Evolutionary conservation across 768 basidiomycete species (phyloP), one percentile per base, ranked within the genome.

Genomic region (Panellus pusillus): DNA sequence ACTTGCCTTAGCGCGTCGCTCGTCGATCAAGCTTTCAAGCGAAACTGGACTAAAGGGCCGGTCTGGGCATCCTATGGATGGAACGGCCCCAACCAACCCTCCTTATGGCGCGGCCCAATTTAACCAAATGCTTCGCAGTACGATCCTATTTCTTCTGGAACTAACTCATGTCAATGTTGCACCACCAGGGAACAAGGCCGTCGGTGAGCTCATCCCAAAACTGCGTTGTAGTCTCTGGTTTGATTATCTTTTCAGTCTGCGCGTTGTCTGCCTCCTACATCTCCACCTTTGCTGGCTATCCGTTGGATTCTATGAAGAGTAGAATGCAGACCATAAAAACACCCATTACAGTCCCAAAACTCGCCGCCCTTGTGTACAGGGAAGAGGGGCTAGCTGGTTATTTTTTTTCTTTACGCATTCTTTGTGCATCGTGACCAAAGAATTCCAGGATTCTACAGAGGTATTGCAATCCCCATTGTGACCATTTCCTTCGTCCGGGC

Each of bases 401-500:
- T 42, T 40, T 52, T 37, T 28, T 15, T 9, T 24, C 24, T 24
- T 24, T 24, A 24, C 6, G 24, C 40, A 17, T 35, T 7, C 48
- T 44, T 50, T 39, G 50, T 42, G 27, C 39, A 27, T 29, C 38
- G 17, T 39, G 20, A 36, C 35, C 38, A 55, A 49, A 27, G 6
- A 24, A 24, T 92, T 31, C 79, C 80, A 60, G 95, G 96, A 49
- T 98, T 93, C 72, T 96, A 91, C 70, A 81, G 93, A 52, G 92
- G 92, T 52, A 66, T 94, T 46, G 91, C 90, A 84, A 90, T 98
- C 62, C 95, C 96, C 43, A 81, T 98, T 50, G 78, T 93, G 71
- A 96, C 94, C 9, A 98, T 98, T 63, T 93, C 94, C 6, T 93
- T 96, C 68, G 94, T 98, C 69, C 92, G 96, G 59, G 92, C 93